These are phyloP conservation scores for Pulveroboletus ravenelii DNA, from an alignment of 768 basidiomycete species.

Conservation along the genomic window DNA sequence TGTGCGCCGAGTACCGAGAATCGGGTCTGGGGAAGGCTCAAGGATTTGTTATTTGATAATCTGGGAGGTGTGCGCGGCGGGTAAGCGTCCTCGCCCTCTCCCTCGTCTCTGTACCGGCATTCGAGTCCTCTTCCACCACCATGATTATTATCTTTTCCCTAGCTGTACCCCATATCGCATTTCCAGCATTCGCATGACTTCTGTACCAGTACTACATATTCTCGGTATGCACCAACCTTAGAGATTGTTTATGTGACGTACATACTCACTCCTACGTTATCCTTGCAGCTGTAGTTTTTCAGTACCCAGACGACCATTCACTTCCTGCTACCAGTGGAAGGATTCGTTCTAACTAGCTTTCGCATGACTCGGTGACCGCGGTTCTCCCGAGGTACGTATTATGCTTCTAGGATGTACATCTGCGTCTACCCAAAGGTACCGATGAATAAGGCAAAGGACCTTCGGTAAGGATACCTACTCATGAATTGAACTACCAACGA, in stretches of 20 bases:
- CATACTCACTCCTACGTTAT: slow-evolving; percentile 19
- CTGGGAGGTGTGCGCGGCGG: slow-evolving; percentile 18
- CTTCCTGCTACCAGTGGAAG: background rate
- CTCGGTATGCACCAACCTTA: slow-evolving; percentile 25
- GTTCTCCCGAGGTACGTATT: slow-evolving; percentile 2
- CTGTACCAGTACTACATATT: slow-evolving; percentile 20
- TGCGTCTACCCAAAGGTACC: slow-evolving; percentile 16
- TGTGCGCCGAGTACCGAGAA: slow-evolving; percentile 14
- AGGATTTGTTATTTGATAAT: slow-evolving; percentile 28
- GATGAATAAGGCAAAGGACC: slow-evolving; percentile 9
- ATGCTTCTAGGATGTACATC: slow-evolving; percentile 15
- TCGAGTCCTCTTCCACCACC: background rate
- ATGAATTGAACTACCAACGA: slow-evolving; percentile 23
- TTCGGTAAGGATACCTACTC: slow-evolving; percentile 5
- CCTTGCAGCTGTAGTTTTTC: slow-evolving; percentile 20
- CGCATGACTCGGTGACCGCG: slow-evolving; percentile 7
- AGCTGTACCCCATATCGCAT: slow-evolving; percentile 19
- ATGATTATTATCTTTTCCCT: slow-evolving; percentile 4
- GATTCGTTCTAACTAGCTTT: background rate
- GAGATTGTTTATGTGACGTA: slow-evolving; percentile 14
- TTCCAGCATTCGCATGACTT: slow-evolving; percentile 21
- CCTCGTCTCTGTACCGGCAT: slow-evolving; percentile 5
- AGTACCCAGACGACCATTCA: slow-evolving; percentile 5
- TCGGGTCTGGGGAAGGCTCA: slow-evolving; percentile 27
- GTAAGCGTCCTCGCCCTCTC: slow-evolving; percentile 7